Evolutionary conservation across 345 rosid genomes (phyloP).

Genomic region (Ailanthus altissimus): DNA sequence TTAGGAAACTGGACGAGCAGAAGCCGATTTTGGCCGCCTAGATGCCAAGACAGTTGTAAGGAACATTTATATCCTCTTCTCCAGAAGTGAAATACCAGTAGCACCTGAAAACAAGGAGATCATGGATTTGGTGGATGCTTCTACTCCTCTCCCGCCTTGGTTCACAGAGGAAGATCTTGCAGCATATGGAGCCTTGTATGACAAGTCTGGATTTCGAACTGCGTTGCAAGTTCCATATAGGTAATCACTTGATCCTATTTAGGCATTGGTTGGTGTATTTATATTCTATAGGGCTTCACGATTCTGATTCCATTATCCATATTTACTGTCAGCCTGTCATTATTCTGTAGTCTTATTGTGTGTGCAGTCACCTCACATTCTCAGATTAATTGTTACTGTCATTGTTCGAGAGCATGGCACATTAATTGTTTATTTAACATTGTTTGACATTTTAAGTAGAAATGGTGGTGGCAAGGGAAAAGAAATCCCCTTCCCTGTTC

Average conservation of each 20-base stretch:
- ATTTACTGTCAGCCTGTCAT: background rate
- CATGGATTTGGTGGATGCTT: constrained; percentile 56
- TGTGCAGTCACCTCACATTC: background rate
- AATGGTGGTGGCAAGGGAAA: too few relatives aligned
- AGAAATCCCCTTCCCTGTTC: too few relatives aligned
- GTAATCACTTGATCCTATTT: constrained; percentile 26
- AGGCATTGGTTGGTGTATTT: background rate
- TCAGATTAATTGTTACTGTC: background rate
- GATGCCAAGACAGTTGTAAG: constrained; percentile 57
- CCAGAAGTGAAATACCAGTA: constrained; percentile 55
- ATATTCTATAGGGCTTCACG: background rate
- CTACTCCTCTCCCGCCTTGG: constrained; percentile 60
- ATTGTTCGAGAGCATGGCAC: background rate
- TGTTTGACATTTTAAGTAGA: too few relatives aligned
- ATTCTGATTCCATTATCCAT: background rate
- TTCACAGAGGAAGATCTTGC: constrained; percentile 54
- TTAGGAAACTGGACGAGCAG: constrained; percentile 60
- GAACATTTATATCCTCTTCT: constrained; percentile 53
- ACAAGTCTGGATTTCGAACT: constrained; percentile 59
- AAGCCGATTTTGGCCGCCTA: constrained; percentile 62
- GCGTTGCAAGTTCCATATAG: constrained; percentile 59
- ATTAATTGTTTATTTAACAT: background rate
- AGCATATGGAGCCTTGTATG: constrained; percentile 49
- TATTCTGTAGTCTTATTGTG: background rate
- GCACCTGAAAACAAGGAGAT: constrained; percentile 58